Percentiles rank a stretch among this genome's conserved stretches.
These are phyloP conservation scores for Arthrocladium fulminans DNA, from an alignment of 2,329 filamentous ascomycete genomes.

Conservation along the genomic window DNA sequence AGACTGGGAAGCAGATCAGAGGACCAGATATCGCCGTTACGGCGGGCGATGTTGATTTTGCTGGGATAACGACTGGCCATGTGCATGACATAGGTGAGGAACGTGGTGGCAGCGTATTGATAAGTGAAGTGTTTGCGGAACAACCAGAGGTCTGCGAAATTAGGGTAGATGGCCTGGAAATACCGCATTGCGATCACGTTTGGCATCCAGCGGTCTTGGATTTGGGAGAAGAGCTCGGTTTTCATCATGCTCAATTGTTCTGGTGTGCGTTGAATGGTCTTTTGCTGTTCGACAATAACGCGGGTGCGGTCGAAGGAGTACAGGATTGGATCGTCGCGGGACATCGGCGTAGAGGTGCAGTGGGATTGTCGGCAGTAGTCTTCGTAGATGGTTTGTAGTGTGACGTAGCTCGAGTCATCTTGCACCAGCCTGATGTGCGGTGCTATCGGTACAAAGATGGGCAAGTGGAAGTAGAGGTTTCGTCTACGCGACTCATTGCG, in stretches of 20 bases:
- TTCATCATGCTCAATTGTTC: slow-evolving; percentile 65
- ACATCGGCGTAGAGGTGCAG: slow-evolving; percentile 40
- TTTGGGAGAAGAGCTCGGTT: slow-evolving; percentile 86
- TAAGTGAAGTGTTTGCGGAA: slow-evolving; percentile 97
- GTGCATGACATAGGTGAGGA: slow-evolving; percentile 97
- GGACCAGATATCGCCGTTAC: slow-evolving; percentile 89
- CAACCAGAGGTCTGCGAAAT: slow-evolving; percentile 92
- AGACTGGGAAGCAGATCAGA: slow-evolving; percentile 88
- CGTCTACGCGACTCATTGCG: slow-evolving; percentile 91
- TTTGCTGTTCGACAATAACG: slow-evolving; percentile 61
- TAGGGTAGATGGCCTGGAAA: slow-evolving; percentile 79
- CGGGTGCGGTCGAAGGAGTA: slow-evolving; percentile 94
- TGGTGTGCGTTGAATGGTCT: slow-evolving; percentile 37
- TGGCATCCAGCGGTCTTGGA: slow-evolving; percentile 89
- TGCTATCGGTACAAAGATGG: slow-evolving; percentile 88
- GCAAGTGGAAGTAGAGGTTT: slow-evolving; percentile 92
- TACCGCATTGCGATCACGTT: slow-evolving; percentile 74
- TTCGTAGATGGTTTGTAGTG: slow-evolving; percentile 89
- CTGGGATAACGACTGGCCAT: slow-evolving; percentile 94
- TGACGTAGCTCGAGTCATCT: slow-evolving; percentile 90
- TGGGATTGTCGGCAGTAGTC: slow-evolving; percentile 71
- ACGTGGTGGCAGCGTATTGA: slow-evolving; percentile 87
- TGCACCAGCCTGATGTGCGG: slow-evolving; percentile 92
- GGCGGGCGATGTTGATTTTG: slow-evolving; percentile 84
- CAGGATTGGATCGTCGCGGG: slow-evolving; percentile 89